These are phyloP conservation scores for Boletellus ananas DNA, from an alignment of 768 basidiomycete genomes.

Conservation along the genomic window DNA sequence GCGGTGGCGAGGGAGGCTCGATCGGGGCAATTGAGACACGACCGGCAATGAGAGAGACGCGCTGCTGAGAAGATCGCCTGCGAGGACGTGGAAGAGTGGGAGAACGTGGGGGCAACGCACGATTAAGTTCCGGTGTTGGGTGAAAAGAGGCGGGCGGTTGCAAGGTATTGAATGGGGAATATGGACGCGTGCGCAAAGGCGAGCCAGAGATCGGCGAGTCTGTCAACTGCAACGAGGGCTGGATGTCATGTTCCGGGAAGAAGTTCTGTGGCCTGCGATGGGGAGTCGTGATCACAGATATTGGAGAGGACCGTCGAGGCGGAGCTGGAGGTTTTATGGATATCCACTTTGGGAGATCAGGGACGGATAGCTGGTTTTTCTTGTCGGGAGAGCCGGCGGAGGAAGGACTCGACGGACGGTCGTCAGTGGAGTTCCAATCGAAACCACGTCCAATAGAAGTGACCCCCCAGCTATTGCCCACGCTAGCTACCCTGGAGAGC, in stretches of 20 bases:
- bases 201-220: slow-evolving; percentile 28
- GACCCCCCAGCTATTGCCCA: slow-evolving; percentile 79
- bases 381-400: slow-evolving; percentile 5
- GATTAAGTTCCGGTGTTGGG: slow-evolving; percentile 19
- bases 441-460: slow-evolving; percentile 83
- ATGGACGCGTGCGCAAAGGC: slow-evolving; percentile 33
- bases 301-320: slow-evolving; percentile 11
- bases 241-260: slow-evolving; percentile 25
- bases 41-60: slow-evolving; percentile 80
- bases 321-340: slow-evolving; percentile 8
- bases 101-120: slow-evolving; percentile 40
- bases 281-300: slow-evolving; percentile 14
- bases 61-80: slow-evolving; percentile 77
- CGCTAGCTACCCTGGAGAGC: slow-evolving; percentile 61
- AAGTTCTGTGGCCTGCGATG: slow-evolving; percentile 25
- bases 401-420: slow-evolving; percentile 19
- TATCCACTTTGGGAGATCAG: slow-evolving; percentile 12
- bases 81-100: slow-evolving; percentile 62
- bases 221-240: slow-evolving; percentile 27
- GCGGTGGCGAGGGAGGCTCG: slow-evolving; percentile 67
- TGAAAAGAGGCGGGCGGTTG: slow-evolving; percentile 20
- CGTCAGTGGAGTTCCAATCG: slow-evolving; percentile 56
- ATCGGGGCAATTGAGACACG: slow-evolving; percentile 74
- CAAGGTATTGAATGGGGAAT: slow-evolving; percentile 27
- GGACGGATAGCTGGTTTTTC: slow-evolving; percentile 5